Evolutionary conservation across 805 yeast genomes (phyloP).

Genomic region (Scheffersomyces spartinae): DNA sequence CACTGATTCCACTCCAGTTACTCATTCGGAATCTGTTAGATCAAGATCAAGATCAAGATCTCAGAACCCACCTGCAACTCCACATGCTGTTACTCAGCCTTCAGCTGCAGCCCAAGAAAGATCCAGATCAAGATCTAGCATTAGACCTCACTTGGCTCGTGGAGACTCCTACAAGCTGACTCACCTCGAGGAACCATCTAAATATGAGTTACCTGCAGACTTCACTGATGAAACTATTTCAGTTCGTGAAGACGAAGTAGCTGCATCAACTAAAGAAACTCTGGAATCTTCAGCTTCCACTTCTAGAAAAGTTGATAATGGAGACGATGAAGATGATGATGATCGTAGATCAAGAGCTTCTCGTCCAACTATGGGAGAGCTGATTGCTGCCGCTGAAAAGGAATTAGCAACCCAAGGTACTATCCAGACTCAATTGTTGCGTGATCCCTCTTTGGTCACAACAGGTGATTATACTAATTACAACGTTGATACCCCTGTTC

Average conservation of each 20-base stretch:
- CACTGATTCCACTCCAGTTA: slow-evolving; percentile 12
- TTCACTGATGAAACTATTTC: no score
- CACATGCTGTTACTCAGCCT: no score
- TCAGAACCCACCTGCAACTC: slow-evolving; percentile 6
- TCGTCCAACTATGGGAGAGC: slow-evolving; percentile 33
- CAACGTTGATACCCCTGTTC: slow-evolving; percentile 24
- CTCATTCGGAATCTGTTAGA: no score
- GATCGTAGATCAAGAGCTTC: slow-evolving; percentile 29
- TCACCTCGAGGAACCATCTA: slow-evolving; percentile 31
- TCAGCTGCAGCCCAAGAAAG: slow-evolving; percentile 22
- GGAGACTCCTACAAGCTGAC: slow-evolving; percentile 68
- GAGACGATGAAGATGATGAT: slow-evolving; percentile 20
- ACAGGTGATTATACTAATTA: slow-evolving; percentile 36
- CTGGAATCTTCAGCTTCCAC: slow-evolving; percentile 5
- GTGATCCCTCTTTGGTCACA: slow-evolving; percentile 32
- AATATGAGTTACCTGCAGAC: slow-evolving; percentile 31
- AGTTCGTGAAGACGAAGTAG: no score
- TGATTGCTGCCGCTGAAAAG: slow-evolving; percentile 33
- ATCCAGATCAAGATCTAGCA: slow-evolving; percentile 13
- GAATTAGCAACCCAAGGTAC: slow-evolving; percentile 7
- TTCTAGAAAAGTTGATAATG: slow-evolving; percentile 6
- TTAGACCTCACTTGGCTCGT: slow-evolving; percentile 56
- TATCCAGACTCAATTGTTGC: slow-evolving; percentile 2
- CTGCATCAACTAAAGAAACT: no score
- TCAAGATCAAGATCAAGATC: slow-evolving; percentile 8